These are phyloP conservation scores for Coemansia nantahalensis DNA, from an alignment of 192 early-diverging fungal species.

Conservation along the genomic window DNA sequence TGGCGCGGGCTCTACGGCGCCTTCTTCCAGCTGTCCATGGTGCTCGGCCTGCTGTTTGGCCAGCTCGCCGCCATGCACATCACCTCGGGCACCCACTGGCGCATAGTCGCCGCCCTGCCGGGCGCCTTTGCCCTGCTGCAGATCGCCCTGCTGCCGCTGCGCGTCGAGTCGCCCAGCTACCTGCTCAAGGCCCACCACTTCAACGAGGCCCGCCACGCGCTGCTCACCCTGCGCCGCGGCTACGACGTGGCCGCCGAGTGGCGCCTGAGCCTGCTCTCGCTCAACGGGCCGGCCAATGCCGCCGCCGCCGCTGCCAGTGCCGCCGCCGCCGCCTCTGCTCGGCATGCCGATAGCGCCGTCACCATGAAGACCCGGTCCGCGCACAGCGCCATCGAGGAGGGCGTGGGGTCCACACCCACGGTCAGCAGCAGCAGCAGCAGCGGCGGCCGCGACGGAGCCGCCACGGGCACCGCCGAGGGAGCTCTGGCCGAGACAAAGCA, in stretches of 20 bases:
- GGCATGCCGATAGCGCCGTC: constrained; percentile 10
- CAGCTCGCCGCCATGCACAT: constrained; percentile 59
- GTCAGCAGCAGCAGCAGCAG: too few species aligned
- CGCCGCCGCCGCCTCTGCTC: too few species aligned
- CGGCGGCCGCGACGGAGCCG: too few species aligned
- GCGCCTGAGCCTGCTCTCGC: constrained; percentile 48
- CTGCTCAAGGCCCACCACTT: constrained; percentile 57
- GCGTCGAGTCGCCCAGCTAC: constrained; percentile 69
- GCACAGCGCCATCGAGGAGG: neutral
- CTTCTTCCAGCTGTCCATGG: constrained; percentile 69
- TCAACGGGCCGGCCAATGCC: too few species aligned
- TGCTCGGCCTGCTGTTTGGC: constrained; percentile 68
- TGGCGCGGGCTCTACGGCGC: constrained; percentile 68
- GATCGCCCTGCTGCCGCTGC: constrained; percentile 57
- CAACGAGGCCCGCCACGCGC: constrained; percentile 60
- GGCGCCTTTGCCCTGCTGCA: constrained; percentile 60
- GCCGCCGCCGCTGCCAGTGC: too few species aligned
- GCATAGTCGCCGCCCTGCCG: constrained; percentile 60
- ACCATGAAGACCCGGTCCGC: constrained; percentile 15
- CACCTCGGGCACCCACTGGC: constrained; percentile 60
- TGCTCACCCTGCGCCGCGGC: constrained; percentile 58
- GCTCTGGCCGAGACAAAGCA: constrained; percentile 6
- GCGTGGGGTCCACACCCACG: constrained; percentile 3
- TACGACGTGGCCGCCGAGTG: constrained; percentile 60
- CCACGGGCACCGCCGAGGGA: constrained; percentile 6